Base-by-base conservation (phyloP, 139 green algal genomes). In the Mychonastes homosphaera region DNA sequence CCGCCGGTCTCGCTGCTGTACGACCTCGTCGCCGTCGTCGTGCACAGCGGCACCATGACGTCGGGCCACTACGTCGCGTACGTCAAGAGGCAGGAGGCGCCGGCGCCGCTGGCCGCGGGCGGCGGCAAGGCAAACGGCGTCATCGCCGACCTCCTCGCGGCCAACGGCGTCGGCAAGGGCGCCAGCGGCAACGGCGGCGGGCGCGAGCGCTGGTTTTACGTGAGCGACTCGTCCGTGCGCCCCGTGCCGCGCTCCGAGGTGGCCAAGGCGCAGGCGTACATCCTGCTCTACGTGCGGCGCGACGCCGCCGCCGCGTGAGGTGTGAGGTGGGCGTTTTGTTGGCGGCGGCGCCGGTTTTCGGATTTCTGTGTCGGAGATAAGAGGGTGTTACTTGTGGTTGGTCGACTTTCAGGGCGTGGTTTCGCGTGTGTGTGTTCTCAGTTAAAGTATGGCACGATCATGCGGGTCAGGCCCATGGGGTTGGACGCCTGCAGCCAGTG, bases 401-500 rank as follows among this genome's bases (percentile, higher is more conserved):
- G n/a, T n/a, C n/a, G n/a, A n/a, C n/a, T n/a, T n/a, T n/a, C n/a
- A n/a, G n/a, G n/a, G n/a, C n/a, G n/a, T n/a, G n/a, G n/a, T n/a
- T n/a, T n/a, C n/a, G n/a, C n/a, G n/a, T n/a, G n/a, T n/a, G n/a
- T n/a, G n/a, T n/a, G n/a, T n/a, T n/a, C n/a, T n/a, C n/a, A n/a
- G n/a, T n/a, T n/a, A n/a, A n/a, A n/a, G n/a, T n/a, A n/a, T n/a
- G n/a, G n/a, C n/a, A n/a, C n/a, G n/a, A n/a, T n/a, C n/a, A n/a
- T n/a, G n/a, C n/a, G n/a, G n/a, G n/a, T n/a, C 34, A 92, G 56
- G 2, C 81, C 78, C 15, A 61, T 38, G 4, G 83, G 83, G 51
- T 92, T 84, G 56, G 91, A 83, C 21, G 73, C 68, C 58, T 92
- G 84, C 34, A 92, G 39, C 84, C 84, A 92, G 45, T 92, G 84